Evolutionary conservation across 2,329 filamentous ascomycete species (phyloP).

Genomic region (Talaromyces funiculosus): DNA sequence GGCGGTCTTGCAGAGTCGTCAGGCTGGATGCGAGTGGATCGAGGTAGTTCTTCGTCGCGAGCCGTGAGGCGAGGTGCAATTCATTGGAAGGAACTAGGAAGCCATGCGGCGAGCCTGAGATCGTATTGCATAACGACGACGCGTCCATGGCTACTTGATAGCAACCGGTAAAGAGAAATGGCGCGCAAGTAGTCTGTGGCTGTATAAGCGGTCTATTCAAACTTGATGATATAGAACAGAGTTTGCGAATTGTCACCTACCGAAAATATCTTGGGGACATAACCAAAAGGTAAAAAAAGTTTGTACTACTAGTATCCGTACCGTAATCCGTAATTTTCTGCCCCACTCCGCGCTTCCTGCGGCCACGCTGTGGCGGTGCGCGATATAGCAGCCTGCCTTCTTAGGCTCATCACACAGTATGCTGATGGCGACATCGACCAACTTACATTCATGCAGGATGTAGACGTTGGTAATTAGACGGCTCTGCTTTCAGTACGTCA

Average conservation of each 20-base stretch:
- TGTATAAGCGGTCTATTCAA: not conserved
- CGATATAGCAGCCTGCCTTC: not conserved
- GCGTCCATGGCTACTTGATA: not conserved
- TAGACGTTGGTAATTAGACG: too few relatives aligned
- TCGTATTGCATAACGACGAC: conserved; percentile 15
- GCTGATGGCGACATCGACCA: too few relatives aligned
- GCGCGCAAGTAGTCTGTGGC: not conserved
- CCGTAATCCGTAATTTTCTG: not conserved
- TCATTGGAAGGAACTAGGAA: conserved; percentile 70
- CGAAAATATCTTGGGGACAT: not conserved
- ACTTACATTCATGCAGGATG: not conserved
- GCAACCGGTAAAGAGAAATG: not conserved
- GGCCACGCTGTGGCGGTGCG: conserved; percentile 1
- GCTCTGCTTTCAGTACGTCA: too few relatives aligned
- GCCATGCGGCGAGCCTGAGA: conserved; percentile 59
- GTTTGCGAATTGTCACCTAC: not conserved
- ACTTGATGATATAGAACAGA: not conserved
- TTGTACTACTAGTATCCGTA: not conserved
- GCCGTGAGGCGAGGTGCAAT: conserved; percentile 64
- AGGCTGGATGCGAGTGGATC: conserved; percentile 72
- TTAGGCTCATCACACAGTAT: not conserved
- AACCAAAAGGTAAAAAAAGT: not conserved
- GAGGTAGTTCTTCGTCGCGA: conserved; percentile 72
- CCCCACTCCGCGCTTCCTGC: not conserved
- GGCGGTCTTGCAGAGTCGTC: conserved; percentile 64